A percentile compares a stretch with the other conserved stretches of the same genome.
These are phyloP conservation scores for Logfia minima DNA, from an alignment of 129 eudicot species.

Conservation along the genomic window DNA sequence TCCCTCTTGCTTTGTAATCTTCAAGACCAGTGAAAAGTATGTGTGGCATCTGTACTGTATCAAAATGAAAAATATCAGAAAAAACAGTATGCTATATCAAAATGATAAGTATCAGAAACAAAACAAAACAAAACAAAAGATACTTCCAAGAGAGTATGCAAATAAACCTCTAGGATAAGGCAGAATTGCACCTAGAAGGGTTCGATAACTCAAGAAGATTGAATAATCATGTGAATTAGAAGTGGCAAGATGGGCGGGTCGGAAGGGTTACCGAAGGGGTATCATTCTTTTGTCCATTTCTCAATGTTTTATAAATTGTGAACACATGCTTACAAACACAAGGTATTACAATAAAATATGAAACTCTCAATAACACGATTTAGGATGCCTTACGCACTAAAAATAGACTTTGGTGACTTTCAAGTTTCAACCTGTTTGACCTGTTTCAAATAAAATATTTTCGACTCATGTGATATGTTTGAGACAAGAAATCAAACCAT, in stretches of 20 bases:
- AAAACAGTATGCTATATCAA: constrained; percentile 37
- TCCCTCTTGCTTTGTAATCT: constrained; percentile 96
- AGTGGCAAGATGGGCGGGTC: background rate
- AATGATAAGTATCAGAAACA: background rate
- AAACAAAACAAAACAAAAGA: background rate
- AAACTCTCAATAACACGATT: background rate
- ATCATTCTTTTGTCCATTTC: background rate
- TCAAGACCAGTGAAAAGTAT: constrained; percentile 92
- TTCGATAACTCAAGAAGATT: background rate
- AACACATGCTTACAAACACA: background rate
- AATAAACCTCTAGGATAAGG: background rate
- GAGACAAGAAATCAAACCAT: background rate
- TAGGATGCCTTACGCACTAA: background rate
- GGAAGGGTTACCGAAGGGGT: background rate
- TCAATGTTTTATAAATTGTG: background rate
- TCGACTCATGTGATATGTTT: background rate
- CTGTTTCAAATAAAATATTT: too few relatives aligned
- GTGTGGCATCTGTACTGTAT: constrained; percentile 82
- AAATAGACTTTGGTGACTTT: background rate
- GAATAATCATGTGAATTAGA: background rate
- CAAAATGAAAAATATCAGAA: background rate
- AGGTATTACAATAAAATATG: background rate
- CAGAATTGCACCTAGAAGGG: background rate
- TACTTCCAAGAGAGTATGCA: background rate
- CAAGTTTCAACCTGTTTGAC: background rate